These are phyloP conservation scores for Tylopilus felleus DNA, from an alignment of 768 basidiomycete genomes.

Conservation along the genomic window DNA sequence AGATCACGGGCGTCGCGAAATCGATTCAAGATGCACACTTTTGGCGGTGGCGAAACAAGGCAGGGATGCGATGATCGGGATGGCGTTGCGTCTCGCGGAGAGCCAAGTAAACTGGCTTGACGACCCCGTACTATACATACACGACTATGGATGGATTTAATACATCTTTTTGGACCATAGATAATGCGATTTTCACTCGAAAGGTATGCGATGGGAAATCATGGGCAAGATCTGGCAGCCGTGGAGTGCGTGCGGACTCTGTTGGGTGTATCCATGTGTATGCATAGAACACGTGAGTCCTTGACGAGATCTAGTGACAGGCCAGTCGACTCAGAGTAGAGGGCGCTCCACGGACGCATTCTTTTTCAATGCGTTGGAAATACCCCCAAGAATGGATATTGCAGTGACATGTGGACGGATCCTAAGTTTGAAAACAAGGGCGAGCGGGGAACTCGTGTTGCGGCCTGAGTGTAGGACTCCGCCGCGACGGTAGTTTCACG, in stretches of 20 bases:
- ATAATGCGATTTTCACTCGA: not conserved
- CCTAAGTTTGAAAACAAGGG: not conserved
- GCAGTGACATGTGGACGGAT: not conserved
- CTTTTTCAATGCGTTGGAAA: not conserved
- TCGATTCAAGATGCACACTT: not conserved
- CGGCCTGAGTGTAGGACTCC: not conserved
- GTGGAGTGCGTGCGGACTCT: not conserved
- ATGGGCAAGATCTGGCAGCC: not conserved
- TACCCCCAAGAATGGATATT: not conserved
- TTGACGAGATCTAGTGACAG: no score
- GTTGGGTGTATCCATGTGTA: not conserved
- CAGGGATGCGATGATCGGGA: not conserved
- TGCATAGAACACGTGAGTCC: no score
- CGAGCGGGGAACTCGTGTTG: not conserved
- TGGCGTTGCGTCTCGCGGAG: not conserved
- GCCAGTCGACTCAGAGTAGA: no score
- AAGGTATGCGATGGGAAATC: not conserved
- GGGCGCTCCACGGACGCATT: not conserved
- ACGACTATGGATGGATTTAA: not conserved
- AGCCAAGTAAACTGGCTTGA: not conserved
- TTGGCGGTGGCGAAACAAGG: conserved; percentile 5
- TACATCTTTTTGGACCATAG: no score
- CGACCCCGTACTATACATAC: not conserved
- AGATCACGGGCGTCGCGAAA: not conserved
- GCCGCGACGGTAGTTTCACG: no score